Evolutionary conservation across 257 asterid genomes (phyloP).

Genomic region (Scutellaria galericulata): DNA sequence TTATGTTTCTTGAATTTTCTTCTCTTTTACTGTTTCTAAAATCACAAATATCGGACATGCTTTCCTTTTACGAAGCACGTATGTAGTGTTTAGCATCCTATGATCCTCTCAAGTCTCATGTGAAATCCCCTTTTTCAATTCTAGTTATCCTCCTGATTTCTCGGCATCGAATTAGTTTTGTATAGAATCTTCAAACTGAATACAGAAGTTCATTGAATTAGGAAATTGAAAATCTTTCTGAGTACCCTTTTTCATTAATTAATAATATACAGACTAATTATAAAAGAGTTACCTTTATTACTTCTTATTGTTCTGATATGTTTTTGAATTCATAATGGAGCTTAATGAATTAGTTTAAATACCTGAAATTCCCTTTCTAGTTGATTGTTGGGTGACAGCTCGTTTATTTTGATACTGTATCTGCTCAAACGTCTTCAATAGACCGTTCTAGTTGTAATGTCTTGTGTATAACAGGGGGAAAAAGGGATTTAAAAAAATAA

Average conservation of each 20-base stretch:
- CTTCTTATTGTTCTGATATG: background rate
- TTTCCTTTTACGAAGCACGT: constrained; percentile 36
- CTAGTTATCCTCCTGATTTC: background rate
- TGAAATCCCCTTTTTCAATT: constrained; percentile 3
- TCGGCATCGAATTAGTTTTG: constrained; percentile 3
- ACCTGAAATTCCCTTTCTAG: background rate
- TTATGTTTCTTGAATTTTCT: constrained; percentile 11
- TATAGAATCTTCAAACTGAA: constrained; percentile 8
- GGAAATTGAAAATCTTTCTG: background rate
- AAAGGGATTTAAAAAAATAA: background rate
- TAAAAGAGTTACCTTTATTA: background rate
- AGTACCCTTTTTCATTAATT: background rate
- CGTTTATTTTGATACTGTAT: background rate
- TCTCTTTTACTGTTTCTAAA: constrained; percentile 35
- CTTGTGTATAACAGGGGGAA: background rate
- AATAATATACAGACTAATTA: background rate
- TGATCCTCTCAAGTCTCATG: constrained; percentile 30
- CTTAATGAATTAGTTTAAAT: constrained; percentile 9
- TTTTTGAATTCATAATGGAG: background rate
- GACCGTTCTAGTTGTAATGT: constrained; percentile 3
- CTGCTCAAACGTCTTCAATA: background rate
- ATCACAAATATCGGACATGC: constrained; percentile 16
- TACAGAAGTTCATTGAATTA: constrained; percentile 1
- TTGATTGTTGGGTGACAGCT: background rate
- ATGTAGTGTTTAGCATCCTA: constrained; percentile 31